Conservation (phyloP, 2,329 filamentous ascomycete genomes). For the Apiospora pterosperma region DNA sequence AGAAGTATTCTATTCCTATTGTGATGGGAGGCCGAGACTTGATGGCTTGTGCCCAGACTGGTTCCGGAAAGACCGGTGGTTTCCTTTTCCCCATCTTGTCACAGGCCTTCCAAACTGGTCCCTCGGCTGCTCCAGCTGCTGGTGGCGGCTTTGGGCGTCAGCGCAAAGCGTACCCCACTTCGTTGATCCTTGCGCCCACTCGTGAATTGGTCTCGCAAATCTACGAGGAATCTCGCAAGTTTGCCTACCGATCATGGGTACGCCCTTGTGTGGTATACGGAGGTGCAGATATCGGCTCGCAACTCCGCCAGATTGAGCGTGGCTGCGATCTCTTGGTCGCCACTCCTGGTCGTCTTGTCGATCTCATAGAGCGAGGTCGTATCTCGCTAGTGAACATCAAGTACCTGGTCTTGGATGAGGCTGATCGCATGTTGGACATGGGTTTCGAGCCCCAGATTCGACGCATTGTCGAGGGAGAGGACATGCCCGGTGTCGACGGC, state of each 20-base stretch:
- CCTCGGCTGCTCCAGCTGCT: slow-evolving; percentile 63
- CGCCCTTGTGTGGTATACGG: slow-evolving; percentile 98
- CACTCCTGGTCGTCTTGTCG: slow-evolving; percentile 94
- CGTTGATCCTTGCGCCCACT: slow-evolving; percentile 91
- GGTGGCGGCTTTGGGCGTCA: slow-evolving; percentile 79
- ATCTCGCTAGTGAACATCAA: slow-evolving; percentile 99
- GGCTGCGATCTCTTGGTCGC: slow-evolving; percentile 97
- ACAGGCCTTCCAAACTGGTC: slow-evolving; percentile 91
- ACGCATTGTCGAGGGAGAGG: slow-evolving; percentile 95
- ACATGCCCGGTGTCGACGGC: slow-evolving; percentile 81
- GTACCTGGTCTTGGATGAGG: slow-evolving; percentile 97
- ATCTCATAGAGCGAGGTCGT: slow-evolving; percentile 96
- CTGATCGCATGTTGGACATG: slow-evolving; percentile 99
- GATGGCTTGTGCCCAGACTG: slow-evolving; percentile 99
- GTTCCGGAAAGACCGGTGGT: slow-evolving; percentile 99
- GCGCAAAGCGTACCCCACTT: slow-evolving; percentile 96
- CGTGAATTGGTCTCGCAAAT: slow-evolving; percentile 99
- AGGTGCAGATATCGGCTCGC: slow-evolving; percentile 96
- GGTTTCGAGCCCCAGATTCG: slow-evolving; percentile 99
- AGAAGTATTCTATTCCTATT: slow-evolving; percentile 99
- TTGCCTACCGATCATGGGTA: slow-evolving; percentile 98
- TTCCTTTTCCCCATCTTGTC: slow-evolving; percentile 99
- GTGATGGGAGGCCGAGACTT: slow-evolving; percentile 97
- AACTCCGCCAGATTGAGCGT: slow-evolving; percentile 95
- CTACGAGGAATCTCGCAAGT: slow-evolving; percentile 96